These are phyloP conservation scores for Podospora comata DNA, from an alignment of 495 filamentous ascomycete species.

Conservation along the genomic window DNA sequence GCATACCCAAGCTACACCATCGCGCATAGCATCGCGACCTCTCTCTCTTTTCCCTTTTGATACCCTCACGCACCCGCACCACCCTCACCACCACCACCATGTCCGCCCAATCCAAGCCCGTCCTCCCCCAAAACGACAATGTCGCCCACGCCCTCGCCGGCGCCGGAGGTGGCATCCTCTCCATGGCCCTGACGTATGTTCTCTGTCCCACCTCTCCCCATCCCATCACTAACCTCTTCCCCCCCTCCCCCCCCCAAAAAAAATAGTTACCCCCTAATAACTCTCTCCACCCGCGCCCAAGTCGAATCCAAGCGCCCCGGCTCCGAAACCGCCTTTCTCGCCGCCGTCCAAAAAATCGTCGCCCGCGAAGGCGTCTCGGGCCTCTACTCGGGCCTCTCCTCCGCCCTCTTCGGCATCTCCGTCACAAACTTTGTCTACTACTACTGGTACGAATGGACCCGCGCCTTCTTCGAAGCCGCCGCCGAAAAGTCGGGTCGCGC, in stretches of 20 bases:
- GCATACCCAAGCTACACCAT: not conserved
- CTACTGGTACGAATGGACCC: slow-evolving; percentile 99
- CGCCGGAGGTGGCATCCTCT: slow-evolving; percentile 86
- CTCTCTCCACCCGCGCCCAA: slow-evolving; percentile 94
- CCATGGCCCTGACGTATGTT: slow-evolving; percentile 86
- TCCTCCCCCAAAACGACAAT: slow-evolving; percentile 74
- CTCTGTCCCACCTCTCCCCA: slow-evolving; percentile 16
- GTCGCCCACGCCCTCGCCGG: slow-evolving; percentile 86
- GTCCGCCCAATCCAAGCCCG: slow-evolving; percentile 42
- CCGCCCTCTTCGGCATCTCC: slow-evolving; percentile 93
- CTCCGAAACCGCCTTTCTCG: slow-evolving; percentile 73
- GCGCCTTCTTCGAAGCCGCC: slow-evolving; percentile 77
- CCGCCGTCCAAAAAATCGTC: slow-evolving; percentile 81
- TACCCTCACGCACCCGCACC: not conserved
- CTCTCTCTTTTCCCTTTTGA: not conserved
- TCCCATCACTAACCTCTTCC: slow-evolving; percentile 4
- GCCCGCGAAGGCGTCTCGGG: slow-evolving; percentile 84
- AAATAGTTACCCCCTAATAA: slow-evolving; percentile 82
- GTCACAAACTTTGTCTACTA: slow-evolving; percentile 99
- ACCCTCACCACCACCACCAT: slow-evolving; percentile 22
- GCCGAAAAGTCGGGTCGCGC: slow-evolving; percentile 70
- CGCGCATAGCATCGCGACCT: not conserved
- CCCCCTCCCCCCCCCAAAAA: not conserved
- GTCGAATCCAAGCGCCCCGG: slow-evolving; percentile 80
- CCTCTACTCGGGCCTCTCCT: slow-evolving; percentile 85